Conservation (phyloP, 2,329 filamentous ascomycete species). For the Truncatella angustata region DNA sequence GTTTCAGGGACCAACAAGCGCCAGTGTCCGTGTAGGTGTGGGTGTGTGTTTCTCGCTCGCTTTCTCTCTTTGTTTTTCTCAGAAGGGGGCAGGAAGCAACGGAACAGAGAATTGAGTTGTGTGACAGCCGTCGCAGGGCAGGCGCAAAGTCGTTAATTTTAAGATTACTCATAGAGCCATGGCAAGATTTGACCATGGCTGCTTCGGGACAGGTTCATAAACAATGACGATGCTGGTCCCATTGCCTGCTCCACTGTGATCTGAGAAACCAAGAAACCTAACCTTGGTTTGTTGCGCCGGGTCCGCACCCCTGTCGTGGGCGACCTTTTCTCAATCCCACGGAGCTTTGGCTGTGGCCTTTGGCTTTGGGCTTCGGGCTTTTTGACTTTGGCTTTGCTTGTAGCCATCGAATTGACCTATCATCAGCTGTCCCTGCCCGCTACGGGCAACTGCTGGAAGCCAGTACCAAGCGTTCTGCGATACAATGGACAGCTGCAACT, state of each 20-base stretch:
- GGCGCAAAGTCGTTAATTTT: too few species aligned
- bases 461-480: not conserved
- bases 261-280: too few species aligned
- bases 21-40: too few species aligned
- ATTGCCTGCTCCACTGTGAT: constrained; percentile 4
- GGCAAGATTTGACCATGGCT: not conserved
- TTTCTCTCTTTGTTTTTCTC: too few species aligned
- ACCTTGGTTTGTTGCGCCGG: constrained; percentile 1
- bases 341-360: not conserved
- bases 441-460: too few species aligned
- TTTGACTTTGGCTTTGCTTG: too few species aligned
- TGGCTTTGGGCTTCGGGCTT: too few species aligned
- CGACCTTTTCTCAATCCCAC: too few species aligned
- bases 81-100: not conserved
- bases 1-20: too few species aligned
- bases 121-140: too few species aligned
- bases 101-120: not conserved
- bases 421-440: constrained; percentile 9
- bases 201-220: constrained; percentile 2
- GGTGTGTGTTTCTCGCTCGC: too few species aligned
- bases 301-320: not conserved
- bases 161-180: too few species aligned
- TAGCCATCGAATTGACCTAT: constrained; percentile 14
- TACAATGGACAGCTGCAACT: not conserved
- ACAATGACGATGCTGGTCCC: constrained; percentile 9